Evolutionary conservation across 495 filamentous ascomycete genomes (phyloP).

Genomic region (Hypoxylon trugodes): DNA sequence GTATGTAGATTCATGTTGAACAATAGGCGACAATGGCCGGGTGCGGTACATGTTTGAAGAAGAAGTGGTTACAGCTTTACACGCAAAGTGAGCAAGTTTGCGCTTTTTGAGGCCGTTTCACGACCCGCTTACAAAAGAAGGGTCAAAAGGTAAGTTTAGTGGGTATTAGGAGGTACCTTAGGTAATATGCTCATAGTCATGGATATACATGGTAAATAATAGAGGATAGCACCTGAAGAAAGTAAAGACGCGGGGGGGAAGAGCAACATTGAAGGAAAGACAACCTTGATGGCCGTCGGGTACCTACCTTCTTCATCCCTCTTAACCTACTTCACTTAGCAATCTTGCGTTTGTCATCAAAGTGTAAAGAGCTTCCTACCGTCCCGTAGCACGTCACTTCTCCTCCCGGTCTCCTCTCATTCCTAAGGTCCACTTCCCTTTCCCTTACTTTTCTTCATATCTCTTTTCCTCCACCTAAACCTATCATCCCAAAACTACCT

Average conservation of each 20-base stretch:
- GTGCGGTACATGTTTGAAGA: conserved; percentile 6
- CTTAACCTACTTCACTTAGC: not conserved
- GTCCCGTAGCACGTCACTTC: conserved; percentile 2
- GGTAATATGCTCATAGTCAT: not conserved
- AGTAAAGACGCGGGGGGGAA: conserved; percentile 20
- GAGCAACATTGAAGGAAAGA: not conserved
- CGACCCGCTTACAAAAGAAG: conserved; percentile 27
- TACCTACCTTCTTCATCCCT: not conserved
- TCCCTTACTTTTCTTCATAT: not conserved
- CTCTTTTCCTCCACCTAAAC: conserved; percentile 1
- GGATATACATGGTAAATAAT: not conserved
- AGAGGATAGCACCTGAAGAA: not conserved
- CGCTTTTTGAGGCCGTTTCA: conserved; percentile 39
- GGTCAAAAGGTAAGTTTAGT: conserved; percentile 1
- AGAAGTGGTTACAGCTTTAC: not conserved
- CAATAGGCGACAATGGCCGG: not conserved
- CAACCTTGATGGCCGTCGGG: conserved; percentile 31
- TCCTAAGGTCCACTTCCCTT: not conserved
- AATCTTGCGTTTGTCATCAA: conserved; percentile 17
- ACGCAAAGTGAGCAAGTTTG: conserved; percentile 40
- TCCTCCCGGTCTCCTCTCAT: not conserved
- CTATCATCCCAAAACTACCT: not conserved
- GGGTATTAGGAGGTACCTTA: not conserved
- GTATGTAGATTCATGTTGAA: conserved; percentile 1
- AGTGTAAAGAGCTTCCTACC: not conserved